A percentile compares a stretch with the other conserved stretches of the same genome.
Conservation (phyloP, 2,329 filamentous ascomycete genomes). For the Pestalotiopsis sp. region DNA sequence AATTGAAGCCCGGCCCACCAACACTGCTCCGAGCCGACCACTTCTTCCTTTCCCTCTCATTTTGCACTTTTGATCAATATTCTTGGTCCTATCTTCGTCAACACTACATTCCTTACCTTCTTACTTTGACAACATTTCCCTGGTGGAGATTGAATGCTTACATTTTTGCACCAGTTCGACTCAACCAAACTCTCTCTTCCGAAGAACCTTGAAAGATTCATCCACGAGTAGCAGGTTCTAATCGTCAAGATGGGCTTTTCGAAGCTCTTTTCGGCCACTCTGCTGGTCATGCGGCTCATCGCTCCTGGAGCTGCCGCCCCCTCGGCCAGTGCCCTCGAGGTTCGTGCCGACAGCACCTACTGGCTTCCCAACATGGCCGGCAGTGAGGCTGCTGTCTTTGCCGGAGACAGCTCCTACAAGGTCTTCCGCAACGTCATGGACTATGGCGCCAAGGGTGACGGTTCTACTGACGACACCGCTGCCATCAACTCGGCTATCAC, state of each 20-base stretch:
- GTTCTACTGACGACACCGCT: conserved; percentile 77
- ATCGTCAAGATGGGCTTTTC: conserved; percentile 34
- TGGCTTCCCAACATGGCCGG: conserved; percentile 74
- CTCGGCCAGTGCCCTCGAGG: conserved; percentile 23
- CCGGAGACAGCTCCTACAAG: conserved; percentile 63
- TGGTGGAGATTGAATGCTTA: conserved; percentile 8
- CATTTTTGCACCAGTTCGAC: neutral
- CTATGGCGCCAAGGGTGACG: conserved; percentile 72
- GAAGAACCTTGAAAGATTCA: conserved; percentile 19
- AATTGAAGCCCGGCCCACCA: neutral
- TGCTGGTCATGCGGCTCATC: conserved; percentile 29
- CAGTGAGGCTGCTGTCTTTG: conserved; percentile 70
- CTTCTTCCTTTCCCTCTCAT: neutral
- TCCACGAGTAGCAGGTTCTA: conserved; percentile 32
- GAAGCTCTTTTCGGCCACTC: conserved; percentile 29
- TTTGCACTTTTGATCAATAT: conserved; percentile 1
- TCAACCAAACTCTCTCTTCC: conserved; percentile 7
- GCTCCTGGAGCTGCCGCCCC: conserved; percentile 22
- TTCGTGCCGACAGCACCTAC: conserved; percentile 53
- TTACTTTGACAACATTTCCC: neutral
- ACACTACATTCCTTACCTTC: neutral
- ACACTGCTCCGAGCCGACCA: neutral
- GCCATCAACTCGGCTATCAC: conserved; percentile 86
- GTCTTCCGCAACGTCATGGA: conserved; percentile 79
- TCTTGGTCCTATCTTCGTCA: neutral